Percentiles rank a stretch among this genome's conserved stretches.
phyloP scores from a whole-genome alignment of 2,329 filamentous ascomycete genomes.

The Colletotrichum sp. region DNA sequence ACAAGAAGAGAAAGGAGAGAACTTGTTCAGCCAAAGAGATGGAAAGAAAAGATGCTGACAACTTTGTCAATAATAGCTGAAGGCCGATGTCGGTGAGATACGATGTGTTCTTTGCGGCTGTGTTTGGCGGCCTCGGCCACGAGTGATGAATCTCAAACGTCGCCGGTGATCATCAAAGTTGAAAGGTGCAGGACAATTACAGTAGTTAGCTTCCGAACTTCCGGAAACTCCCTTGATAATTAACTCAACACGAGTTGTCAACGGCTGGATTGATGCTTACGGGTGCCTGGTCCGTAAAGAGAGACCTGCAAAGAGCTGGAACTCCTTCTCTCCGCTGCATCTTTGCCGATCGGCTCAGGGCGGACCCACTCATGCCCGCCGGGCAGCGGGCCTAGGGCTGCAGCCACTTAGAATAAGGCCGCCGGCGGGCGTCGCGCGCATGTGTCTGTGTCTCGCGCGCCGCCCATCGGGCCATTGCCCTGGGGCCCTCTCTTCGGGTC shows the following conservation, averaged over 20 bases:
- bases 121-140: neutral
- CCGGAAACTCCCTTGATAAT: neutral
- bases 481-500: neutral
- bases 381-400: constrained; percentile 6
- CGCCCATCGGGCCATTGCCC: neutral
- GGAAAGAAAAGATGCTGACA: neutral
- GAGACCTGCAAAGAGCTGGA: neutral
- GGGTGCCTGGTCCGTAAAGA: neutral
- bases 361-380: constrained; percentile 5
- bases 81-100: neutral
- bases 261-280: neutral
- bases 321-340: neutral
- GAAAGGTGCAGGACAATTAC: neutral
- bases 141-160: neutral
- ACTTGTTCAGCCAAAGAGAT: neutral
- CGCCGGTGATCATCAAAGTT: neutral
- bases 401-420: constrained; percentile 1
- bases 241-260: neutral
- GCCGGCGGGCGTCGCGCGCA: constrained; percentile 7
- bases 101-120: neutral
- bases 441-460: neutral
- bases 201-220: neutral
- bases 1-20: neutral
- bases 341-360: constrained; percentile 5
- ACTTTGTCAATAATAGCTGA: neutral